Evolutionary conservation across 2,329 filamentous ascomycete species (phyloP).

Genomic region (Magnaporthiopsis incrustans): DNA sequence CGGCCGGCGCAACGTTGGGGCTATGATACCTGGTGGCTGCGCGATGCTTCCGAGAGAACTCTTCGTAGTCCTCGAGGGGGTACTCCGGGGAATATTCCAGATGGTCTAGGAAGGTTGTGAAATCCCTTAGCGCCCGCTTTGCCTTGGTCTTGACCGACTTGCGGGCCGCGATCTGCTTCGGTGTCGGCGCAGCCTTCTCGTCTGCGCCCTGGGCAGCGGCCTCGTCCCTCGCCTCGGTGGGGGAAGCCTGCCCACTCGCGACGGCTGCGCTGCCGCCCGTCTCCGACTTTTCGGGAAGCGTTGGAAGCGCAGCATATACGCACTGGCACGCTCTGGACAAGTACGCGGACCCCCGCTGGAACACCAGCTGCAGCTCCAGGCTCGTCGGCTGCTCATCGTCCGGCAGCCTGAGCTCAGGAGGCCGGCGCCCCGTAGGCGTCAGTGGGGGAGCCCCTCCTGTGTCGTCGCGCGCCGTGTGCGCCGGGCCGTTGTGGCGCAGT

Average conservation of each 20-base stretch:
- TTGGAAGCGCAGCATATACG: slow-evolving; percentile 41
- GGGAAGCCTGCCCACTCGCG: neutral
- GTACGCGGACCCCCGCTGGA: slow-evolving; percentile 67
- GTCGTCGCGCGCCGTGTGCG: slow-evolving; percentile 32
- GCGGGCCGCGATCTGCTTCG: slow-evolving; percentile 47
- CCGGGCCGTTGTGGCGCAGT: slow-evolving; percentile 42
- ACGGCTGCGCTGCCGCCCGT: slow-evolving; percentile 15
- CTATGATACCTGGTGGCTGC: neutral
- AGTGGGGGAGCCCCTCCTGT: slow-evolving; percentile 33
- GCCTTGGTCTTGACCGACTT: slow-evolving; percentile 67
- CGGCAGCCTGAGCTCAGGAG: slow-evolving; percentile 21
- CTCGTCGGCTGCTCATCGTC: slow-evolving; percentile 60
- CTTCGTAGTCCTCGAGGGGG: slow-evolving; percentile 49
- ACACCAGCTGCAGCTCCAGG: slow-evolving; percentile 65
- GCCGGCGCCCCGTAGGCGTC: neutral
- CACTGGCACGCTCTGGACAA: slow-evolving; percentile 62
- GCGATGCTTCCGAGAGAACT: slow-evolving; percentile 38
- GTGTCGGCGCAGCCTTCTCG: slow-evolving; percentile 21
- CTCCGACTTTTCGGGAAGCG: slow-evolving; percentile 6
- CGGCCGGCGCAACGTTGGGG: neutral
- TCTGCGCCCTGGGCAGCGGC: neutral
- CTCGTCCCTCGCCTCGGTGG: neutral
- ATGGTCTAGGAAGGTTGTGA: slow-evolving; percentile 60
- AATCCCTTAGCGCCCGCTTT: slow-evolving; percentile 69
- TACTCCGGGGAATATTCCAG: slow-evolving; percentile 74